A percentile compares a stretch with the other conserved stretches of the same genome.
These are phyloP conservation scores for Aspergillaceae sp. DNA, from an alignment of 2,329 filamentous ascomycete species.

Conservation along the genomic window DNA sequence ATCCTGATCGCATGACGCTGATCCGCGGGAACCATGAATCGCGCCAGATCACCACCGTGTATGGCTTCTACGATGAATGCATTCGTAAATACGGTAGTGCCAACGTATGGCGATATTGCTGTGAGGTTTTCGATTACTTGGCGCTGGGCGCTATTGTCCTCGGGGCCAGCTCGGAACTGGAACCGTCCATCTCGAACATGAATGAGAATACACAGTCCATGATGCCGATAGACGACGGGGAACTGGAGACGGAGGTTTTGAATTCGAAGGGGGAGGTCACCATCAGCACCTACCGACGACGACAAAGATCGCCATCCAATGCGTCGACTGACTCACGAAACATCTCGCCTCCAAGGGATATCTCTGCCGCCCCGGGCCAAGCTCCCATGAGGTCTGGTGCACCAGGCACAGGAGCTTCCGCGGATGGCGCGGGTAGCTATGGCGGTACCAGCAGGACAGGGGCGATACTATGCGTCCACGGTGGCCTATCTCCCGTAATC, in stretches of 20 bases:
- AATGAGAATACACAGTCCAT: conserved; percentile 41
- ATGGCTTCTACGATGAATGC: conserved; percentile 97
- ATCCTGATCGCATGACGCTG: conserved; percentile 92
- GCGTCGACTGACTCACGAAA: conserved; percentile 28
- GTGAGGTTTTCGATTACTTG: conserved; percentile 95
- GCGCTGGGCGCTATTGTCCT: conserved; percentile 82
- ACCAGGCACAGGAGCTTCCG: conserved; percentile 70
- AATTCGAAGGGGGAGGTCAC: conserved; percentile 75
- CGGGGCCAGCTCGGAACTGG: conserved; percentile 62
- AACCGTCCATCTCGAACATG: conserved; percentile 48
- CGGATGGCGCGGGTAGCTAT: conserved; percentile 49
- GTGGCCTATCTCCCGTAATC: conserved; percentile 81
- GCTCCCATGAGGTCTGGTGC: conserved; percentile 55
- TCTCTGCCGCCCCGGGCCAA: conserved; percentile 34
- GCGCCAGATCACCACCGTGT: conserved; percentile 92
- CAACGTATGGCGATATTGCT: conserved; percentile 95
- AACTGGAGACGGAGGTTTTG: conserved; percentile 87
- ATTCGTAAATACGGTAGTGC: conserved; percentile 91
- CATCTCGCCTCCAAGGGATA: conserved; percentile 34
- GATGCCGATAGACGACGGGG: conserved; percentile 52
- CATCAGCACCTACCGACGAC: conserved; percentile 40
- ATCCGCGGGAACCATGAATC: conserved; percentile 96
- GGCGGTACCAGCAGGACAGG: conserved; percentile 51
- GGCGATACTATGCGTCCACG: conserved; percentile 90
- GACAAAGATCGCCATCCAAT: conserved; percentile 24